Evolutionary conservation across 257 asterid species (phyloP).

Genomic region (Jaltomata sinuosa): DNA sequence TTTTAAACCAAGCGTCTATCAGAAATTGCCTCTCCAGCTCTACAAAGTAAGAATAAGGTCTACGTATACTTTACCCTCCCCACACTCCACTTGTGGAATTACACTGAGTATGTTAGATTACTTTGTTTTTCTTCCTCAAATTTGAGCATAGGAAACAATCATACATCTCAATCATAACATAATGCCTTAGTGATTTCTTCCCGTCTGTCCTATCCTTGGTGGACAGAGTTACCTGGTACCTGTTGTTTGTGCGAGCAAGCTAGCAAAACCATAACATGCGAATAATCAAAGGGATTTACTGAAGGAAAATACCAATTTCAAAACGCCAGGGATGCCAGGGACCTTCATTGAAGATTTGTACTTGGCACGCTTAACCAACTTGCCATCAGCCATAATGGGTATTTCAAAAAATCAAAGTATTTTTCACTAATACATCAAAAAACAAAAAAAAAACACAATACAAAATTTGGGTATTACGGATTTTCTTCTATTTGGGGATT

Average conservation of each 20-base stretch:
- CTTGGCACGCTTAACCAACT: slow-evolving; percentile 67
- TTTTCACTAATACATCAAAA: neutral
- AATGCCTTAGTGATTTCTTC: no score
- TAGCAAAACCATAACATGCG: slow-evolving; percentile 6
- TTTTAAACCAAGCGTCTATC: no score
- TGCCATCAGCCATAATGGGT: slow-evolving; percentile 53
- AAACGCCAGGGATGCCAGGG: slow-evolving; percentile 69
- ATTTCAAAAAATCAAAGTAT: neutral
- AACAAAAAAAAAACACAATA: neutral
- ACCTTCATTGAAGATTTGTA: slow-evolving; percentile 63
- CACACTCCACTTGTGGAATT: neutral
- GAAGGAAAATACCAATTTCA: slow-evolving; percentile 51
- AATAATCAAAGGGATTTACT: neutral
- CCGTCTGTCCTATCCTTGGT: no score
- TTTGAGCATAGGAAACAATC: neutral
- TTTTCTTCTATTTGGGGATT: neutral
- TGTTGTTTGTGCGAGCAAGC: no score
- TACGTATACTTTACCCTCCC: neutral
- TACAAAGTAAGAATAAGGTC: no score
- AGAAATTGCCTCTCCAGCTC: no score
- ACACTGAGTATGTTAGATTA: neutral
- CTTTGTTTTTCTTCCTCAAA: neutral
- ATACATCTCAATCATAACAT: neutral
- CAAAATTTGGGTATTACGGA: neutral
- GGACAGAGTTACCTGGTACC: no score